Evolutionary conservation across 495 filamentous ascomycete genomes (phyloP).

Genomic region (Penicillium parvum): DNA sequence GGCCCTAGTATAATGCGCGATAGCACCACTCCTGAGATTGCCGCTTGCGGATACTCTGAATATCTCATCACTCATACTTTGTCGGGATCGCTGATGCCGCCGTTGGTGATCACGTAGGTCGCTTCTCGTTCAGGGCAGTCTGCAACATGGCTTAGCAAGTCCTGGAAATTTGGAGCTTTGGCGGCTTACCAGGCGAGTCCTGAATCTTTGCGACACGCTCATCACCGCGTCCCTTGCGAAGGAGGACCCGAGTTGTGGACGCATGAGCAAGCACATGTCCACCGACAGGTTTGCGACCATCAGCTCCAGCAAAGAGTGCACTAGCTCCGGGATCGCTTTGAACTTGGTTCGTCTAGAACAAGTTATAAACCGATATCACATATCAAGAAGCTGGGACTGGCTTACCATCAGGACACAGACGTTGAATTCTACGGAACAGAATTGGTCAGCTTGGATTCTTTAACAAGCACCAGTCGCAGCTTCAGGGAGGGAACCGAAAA

Average conservation of each 20-base stretch:
- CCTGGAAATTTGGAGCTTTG: neutral
- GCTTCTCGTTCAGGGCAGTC: constrained; percentile 76
- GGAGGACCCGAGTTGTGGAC: constrained; percentile 66
- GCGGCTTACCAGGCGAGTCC: constrained; percentile 61
- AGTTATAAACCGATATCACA: neutral
- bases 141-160: constrained; percentile 18
- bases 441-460: constrained; percentile 8
- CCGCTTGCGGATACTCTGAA: neutral
- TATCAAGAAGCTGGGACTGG: neutral
- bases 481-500: no score
- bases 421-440: constrained; percentile 59
- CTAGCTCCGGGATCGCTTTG: constrained; percentile 77
- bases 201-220: constrained; percentile 78
- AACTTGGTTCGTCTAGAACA: constrained; percentile 68
- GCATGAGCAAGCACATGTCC: constrained; percentile 80
- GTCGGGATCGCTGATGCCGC: constrained; percentile 71
- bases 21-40: neutral
- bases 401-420: constrained; percentile 67
- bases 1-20: no score
- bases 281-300: constrained; percentile 71
- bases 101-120: constrained; percentile 73
- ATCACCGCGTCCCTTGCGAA: constrained; percentile 73
- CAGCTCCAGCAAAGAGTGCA: constrained; percentile 73
- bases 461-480: no score
- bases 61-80: constrained; percentile 31